phyloP scores from a whole-genome alignment of 2,329 filamentous ascomycete species.

The Colletotrichum sp. region DNA sequence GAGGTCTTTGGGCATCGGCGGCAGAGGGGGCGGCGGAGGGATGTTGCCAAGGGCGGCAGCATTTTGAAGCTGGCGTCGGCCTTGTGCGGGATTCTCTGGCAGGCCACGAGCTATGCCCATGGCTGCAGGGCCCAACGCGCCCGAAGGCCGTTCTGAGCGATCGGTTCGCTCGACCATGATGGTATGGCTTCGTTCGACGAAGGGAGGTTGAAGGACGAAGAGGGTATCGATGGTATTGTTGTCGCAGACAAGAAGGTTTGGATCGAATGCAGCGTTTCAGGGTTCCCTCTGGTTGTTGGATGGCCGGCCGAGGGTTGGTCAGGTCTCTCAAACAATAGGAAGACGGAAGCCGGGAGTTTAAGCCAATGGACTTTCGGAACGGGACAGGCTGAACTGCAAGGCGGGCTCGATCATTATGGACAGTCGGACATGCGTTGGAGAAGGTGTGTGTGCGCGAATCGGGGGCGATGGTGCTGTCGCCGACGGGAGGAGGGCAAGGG shows the following conservation, averaged over 20 bases:
- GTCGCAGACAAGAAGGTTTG: constrained; percentile 1
- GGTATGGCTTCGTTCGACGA: not conserved
- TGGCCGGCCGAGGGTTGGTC: constrained; percentile 13
- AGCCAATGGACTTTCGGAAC: constrained; percentile 19
- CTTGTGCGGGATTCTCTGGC: constrained; percentile 44
- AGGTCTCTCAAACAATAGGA: constrained; percentile 11
- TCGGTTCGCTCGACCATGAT: constrained; percentile 22
- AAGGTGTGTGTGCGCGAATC: not conserved
- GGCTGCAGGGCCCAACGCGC: constrained; percentile 34
- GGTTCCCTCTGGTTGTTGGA: constrained; percentile 7
- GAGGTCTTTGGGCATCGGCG: constrained; percentile 49
- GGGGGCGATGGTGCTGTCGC: not conserved
- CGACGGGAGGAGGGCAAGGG: not conserved
- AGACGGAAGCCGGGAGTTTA: constrained; percentile 16
- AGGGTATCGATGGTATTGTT: not conserved
- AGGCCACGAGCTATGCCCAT: constrained; percentile 41
- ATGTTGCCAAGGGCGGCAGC: constrained; percentile 43
- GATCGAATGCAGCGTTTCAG: constrained; percentile 19
- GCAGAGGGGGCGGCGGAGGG: constrained; percentile 44
- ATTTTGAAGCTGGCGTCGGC: constrained; percentile 42
- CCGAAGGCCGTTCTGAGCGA: constrained; percentile 26
- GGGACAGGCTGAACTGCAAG: constrained; percentile 14
- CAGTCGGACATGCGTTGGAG: constrained; percentile 12
- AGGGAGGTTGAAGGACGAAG: not conserved
- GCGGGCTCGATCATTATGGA: constrained; percentile 20